Base-by-base conservation (phyloP, 345 rosid genomes). In the Heritiera littoralis region DNA sequence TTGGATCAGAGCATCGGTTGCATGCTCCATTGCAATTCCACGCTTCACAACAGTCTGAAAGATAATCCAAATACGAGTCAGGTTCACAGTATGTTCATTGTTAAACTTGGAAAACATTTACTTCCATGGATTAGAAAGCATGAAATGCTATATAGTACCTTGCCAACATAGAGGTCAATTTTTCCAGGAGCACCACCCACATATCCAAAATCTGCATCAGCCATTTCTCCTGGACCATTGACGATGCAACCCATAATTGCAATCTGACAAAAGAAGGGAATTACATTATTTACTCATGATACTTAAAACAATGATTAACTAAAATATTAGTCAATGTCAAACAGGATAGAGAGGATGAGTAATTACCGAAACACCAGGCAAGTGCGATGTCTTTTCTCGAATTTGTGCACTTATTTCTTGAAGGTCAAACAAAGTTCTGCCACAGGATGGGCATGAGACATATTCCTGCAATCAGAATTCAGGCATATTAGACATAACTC, bases 161-260 rank as follows among this genome's bases (percentile, higher is more conserved):
- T 96, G 68, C 99, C 99, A 0, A 94, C 99, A 46, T 96, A 92
- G 49, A 96, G 92, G 84, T 94, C 99, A 9, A 96, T 96, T 90
- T 94, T 96, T 67, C 99, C 99, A 4, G 98, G 98, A 79, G 97
- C 90, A 40, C 99, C 99, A 9, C 99, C 99, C 3, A 96, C 98
- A 48, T 96, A 96, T 8, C 98, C 98, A 32, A 96, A 96, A 83
- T 94, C 99, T 60, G 99, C 99, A 81, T 96, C 99, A 58, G 98
- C 99, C 99, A 94, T 96, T 89, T 96, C 98, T 4, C 99, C 99
- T 0, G 99, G 98, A 63, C 99, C 99, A 73, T 94, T 96, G 72
- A 96, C 99, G 15, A 96, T 96, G 91, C 98, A 96, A 77, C 98
- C 99, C 99, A 95, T 95, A 81, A 95, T 95, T 41, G 98, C 98